These are phyloP conservation scores for Trichoderma breve DNA, from an alignment of 2,329 filamentous ascomycete genomes.

Conservation along the genomic window DNA sequence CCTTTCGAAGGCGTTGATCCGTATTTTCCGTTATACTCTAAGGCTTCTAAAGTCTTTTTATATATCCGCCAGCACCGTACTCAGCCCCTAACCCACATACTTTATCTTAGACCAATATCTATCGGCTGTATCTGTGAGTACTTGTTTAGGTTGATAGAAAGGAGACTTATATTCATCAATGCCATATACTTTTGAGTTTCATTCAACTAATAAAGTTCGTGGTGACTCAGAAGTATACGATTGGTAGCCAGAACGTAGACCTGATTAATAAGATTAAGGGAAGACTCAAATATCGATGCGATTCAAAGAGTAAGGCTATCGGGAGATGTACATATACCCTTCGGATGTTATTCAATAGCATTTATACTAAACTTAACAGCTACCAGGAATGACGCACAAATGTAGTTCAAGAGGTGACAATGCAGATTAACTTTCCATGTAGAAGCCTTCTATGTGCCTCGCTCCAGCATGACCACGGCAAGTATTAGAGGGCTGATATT, in stretches of 20 bases:
- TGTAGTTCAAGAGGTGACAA: background rate
- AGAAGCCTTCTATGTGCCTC: background rate
- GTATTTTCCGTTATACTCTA: too few relatives aligned
- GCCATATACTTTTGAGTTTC: too few relatives aligned
- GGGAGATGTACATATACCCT: background rate
- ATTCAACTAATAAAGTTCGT: too few relatives aligned
- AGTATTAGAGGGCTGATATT: background rate
- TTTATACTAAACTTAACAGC: background rate
- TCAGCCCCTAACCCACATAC: too few relatives aligned
- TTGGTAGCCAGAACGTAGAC: background rate
- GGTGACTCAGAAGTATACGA: too few relatives aligned
- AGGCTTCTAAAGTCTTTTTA: too few relatives aligned
- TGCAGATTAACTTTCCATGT: background rate
- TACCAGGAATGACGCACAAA: background rate
- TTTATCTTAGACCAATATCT: too few relatives aligned
- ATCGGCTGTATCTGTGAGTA: too few relatives aligned
- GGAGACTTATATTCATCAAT: too few relatives aligned
- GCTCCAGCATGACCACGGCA: background rate
- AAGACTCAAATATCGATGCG: background rate
- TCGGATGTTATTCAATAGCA: background rate
- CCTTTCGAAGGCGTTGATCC: background rate
- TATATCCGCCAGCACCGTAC: too few relatives aligned
- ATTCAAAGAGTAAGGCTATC: background rate
- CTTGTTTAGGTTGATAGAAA: too few relatives aligned
- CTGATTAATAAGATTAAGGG: background rate